These are phyloP conservation scores for Stephania japonica DNA, from an alignment of 164 flowering plant species.

Conservation along the genomic window DNA sequence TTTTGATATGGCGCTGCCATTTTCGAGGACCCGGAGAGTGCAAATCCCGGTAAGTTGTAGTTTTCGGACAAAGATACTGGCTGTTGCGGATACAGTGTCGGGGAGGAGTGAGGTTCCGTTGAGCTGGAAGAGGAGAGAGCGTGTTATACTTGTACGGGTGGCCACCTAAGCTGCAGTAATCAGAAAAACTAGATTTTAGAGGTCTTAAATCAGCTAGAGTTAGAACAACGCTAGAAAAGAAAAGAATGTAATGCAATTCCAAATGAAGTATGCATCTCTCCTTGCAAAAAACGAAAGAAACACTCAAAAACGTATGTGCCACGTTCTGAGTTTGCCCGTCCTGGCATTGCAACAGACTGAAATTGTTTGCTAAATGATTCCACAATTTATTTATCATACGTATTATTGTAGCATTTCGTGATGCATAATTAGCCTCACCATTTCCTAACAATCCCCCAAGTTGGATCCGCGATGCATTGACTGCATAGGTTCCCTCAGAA, in stretches of 20 bases:
- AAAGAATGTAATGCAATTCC: neutral
- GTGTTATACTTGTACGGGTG: conserved; percentile 59
- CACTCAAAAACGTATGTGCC: neutral
- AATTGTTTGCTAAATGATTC: neutral
- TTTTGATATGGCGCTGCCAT: conserved; percentile 45
- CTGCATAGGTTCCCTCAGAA: neutral
- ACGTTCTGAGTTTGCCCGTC: neutral
- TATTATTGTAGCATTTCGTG: neutral
- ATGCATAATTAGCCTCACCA: neutral
- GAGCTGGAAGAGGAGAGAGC: conserved; percentile 93
- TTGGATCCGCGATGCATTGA: neutral
- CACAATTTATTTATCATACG: neutral
- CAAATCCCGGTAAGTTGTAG: conserved; percentile 58
- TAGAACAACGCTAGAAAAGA: neutral
- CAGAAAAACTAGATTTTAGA: neutral
- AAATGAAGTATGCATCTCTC: neutral
- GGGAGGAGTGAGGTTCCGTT: conserved; percentile 90
- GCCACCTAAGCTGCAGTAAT: conserved; percentile 39
- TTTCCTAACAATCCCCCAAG: neutral
- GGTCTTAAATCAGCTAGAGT: neutral
- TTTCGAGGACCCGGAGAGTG: conserved; percentile 36
- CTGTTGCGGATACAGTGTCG: conserved; percentile 90
- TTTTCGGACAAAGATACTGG: conserved; percentile 61
- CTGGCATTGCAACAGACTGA: neutral
- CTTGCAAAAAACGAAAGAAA: neutral